phyloP scores from a whole-genome alignment of 2,329 filamentous ascomycete genomes.

The Thielaviopsis punctulata region DNA sequence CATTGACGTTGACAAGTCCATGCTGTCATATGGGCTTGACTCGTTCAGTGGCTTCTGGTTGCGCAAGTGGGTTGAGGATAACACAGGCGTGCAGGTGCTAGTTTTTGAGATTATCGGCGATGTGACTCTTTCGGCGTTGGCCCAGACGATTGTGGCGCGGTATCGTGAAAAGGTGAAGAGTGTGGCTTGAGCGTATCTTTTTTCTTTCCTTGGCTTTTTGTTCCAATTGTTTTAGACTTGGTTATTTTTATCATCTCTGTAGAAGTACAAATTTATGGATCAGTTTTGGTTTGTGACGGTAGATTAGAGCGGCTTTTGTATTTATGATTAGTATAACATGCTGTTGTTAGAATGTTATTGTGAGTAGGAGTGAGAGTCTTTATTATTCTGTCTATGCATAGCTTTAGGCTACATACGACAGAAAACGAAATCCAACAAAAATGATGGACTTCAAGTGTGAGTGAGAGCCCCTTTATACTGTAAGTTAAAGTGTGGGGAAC shows the following conservation, averaged over 20 bases:
- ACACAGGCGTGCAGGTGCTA: constrained; percentile 26
- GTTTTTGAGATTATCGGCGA: constrained; percentile 32
- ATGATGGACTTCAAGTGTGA: too few relatives aligned
- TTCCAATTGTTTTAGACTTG: neutral
- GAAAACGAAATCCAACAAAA: too few relatives aligned
- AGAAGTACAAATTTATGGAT: neutral
- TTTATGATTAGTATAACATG: too few relatives aligned
- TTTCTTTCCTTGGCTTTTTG: neutral
- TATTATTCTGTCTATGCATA: too few relatives aligned
- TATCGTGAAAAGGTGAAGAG: neutral
- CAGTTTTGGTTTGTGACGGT: neutral
- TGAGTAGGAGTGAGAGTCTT: too few relatives aligned
- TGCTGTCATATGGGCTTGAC: constrained; percentile 33
- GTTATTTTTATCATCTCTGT: neutral
- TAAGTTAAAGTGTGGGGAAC: too few relatives aligned
- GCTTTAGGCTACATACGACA: too few relatives aligned
- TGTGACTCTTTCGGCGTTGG: constrained; percentile 23
- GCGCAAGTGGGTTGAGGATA: constrained; percentile 31
- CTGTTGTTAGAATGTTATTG: too few relatives aligned
- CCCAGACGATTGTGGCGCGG: constrained; percentile 19
- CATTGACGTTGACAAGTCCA: constrained; percentile 24
- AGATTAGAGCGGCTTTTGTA: too few relatives aligned
- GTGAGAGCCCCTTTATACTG: too few relatives aligned
- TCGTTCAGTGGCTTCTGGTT: constrained; percentile 35
- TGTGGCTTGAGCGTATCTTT: neutral